Evolutionary conservation across 345 rosid species (phyloP), one percentile per base, ranked within the genome.

Genomic region (Salix brachista): DNA sequence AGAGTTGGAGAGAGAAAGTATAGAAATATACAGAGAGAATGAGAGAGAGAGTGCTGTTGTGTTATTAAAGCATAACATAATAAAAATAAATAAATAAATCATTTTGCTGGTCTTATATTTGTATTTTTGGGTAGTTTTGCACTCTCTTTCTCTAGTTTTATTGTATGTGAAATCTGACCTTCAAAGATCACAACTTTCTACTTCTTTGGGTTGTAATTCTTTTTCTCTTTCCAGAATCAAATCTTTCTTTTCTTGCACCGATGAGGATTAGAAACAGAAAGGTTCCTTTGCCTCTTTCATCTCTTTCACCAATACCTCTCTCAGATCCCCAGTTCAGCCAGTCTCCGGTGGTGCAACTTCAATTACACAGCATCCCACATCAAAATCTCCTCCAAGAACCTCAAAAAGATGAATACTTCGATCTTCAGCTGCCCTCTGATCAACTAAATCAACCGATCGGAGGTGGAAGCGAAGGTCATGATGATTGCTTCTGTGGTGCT

Each of bases 221-320:
- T 44, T 34, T 23, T 50, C 41, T 12, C 71, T 66, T n/a, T 69
- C 25, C 26, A 8, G 46, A 28, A 67, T 25, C 58, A 76, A 68
- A 68, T 76, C 78, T 50, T 66, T 56, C 79, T 56, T 50, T 10
- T 60, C 68, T 80, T 78, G 78, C 84, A 78, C 75, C 80, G 77
- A 96, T 96, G 99, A 96, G 99, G 92, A 93, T 93, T 90, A 89
- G 99, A 73, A 96, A 93, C 83, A 88, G 99, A 80, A 87, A 85
- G 81, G 91, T 79, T 17, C 96, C 91, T 34, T 84, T 90, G 17
- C 90, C 99, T 44, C 86, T 91, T 48, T 88, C 97, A 12, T 87
- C 97, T 58, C 89, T 91, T 5, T 88, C 91, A 61, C 97, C 95
- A 32, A 82, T 89, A 9, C 94, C 93, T 69, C 79, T 90, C 62